phyloP scores from a whole-genome alignment of 352 stramenopile species.

The Lagenidium sp. region DNA sequence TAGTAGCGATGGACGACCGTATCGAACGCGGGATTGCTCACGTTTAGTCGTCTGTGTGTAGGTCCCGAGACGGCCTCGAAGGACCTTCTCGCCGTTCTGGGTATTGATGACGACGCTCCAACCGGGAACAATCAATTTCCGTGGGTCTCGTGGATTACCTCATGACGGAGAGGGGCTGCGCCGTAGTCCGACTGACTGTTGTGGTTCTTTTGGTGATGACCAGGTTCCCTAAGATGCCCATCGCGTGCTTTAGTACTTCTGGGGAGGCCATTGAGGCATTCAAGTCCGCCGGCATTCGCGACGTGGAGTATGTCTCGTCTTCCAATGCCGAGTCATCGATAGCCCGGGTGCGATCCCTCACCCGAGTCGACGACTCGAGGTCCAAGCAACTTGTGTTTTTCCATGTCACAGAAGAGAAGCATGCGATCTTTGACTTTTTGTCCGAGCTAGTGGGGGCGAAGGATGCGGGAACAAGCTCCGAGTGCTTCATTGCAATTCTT shows the following conservation, averaged over 20 bases:
- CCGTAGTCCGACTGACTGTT: no score
- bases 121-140: constrained; percentile 20
- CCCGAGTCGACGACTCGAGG: constrained; percentile 16
- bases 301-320: constrained; percentile 17
- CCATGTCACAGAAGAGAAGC: no score
- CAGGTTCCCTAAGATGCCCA: constrained; percentile 56
- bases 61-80: constrained; percentile 11
- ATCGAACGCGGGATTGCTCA: no score
- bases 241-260: constrained; percentile 49
- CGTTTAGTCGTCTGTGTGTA: no score
- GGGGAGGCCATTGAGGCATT: constrained; percentile 17
- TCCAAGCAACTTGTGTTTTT: constrained; percentile 49
- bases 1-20: constrained; percentile 9
- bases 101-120: constrained; percentile 4
- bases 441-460: constrained; percentile 5
- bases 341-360: constrained; percentile 16
- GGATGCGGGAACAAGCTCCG: constrained; percentile 13
- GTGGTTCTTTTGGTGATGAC: no score
- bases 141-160: constrained; percentile 3
- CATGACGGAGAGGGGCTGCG: no score
- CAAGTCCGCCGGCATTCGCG: constrained; percentile 19
- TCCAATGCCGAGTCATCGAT: constrained; percentile 1
- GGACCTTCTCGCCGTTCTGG: constrained; percentile 25
- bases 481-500: constrained; percentile 34
- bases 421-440: constrained; percentile 40